Evolutionary conservation across 2,329 filamentous ascomycete species (phyloP), one percentile per base, ranked within the genome.

Genomic region (Fusarium sp.): DNA sequence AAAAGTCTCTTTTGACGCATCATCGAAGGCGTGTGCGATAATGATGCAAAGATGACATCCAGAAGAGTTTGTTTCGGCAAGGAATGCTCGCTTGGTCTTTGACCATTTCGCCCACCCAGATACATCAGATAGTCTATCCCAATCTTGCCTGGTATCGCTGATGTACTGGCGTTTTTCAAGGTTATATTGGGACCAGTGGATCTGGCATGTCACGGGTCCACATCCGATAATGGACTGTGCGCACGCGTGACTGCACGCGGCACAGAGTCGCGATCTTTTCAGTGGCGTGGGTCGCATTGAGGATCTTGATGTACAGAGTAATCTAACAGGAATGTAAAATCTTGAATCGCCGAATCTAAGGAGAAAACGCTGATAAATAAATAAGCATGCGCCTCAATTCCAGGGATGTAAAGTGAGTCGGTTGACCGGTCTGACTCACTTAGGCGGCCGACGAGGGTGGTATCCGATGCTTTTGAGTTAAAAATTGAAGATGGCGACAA

Each of bases 1-100:
- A n/a, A 60, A 60, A 0, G 9, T 3, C 3, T n/a, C 7, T 9
- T 21, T 45, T 3, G 58, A 59, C 0, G 16, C 4, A 2, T 27
- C 25, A 14, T 59, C 58, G 14, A 60, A 60, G 0, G 42, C 42
- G 2, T 59, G 58, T 3, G 58, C 42, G 1, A 60, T 50, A 0
- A 59, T 41, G 3, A 60, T 60, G 3, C 58, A 60, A 3, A 60
- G 42, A 59, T 60, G 58, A 13, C 58, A 60, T 4, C 58, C 58
- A 1, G 55, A 42, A 1, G 27, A 5, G 12, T 4, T 34, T 4
- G 58, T 18, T 2, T 49, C 42, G 10, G 42, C 5, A 2, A 28
- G 1, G 6, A 60, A 60, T 0, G 50, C 54, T 10, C 5, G 2
- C 12, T 60, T 60, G 8, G n/a, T 42, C 3, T 60, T 60, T 50